Conservation (phyloP, 768 basidiomycete genomes). For the Gloeostereum incarnatum region DNA sequence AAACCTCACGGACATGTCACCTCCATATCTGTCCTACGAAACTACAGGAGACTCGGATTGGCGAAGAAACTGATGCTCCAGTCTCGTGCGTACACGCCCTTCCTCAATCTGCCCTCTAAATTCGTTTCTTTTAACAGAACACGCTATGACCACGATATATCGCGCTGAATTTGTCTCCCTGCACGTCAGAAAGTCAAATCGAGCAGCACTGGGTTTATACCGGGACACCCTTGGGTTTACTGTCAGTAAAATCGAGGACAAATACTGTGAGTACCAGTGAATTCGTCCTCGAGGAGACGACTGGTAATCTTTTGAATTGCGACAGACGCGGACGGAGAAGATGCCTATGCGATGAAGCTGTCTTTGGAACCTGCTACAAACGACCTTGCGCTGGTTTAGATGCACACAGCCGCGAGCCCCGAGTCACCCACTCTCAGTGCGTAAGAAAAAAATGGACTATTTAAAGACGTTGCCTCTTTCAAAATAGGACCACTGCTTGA, state of each 20-base stretch:
- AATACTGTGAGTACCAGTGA: slow-evolving; percentile 69
- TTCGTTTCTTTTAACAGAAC: slow-evolving; percentile 38
- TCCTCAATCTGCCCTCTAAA: slow-evolving; percentile 1
- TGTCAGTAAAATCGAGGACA: slow-evolving; percentile 80
- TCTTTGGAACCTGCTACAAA: slow-evolving; percentile 42
- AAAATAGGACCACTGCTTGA: too few species aligned
- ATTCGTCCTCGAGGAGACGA: neutral
- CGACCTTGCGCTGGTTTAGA: too few species aligned
- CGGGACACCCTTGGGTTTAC: slow-evolving; percentile 88
- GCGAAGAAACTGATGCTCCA: slow-evolving; percentile 95
- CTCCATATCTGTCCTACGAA: slow-evolving; percentile 88
- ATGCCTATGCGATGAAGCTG: slow-evolving; percentile 87
- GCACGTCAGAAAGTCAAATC: slow-evolving; percentile 92
- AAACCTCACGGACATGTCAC: slow-evolving; percentile 91
- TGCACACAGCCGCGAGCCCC: too few species aligned
- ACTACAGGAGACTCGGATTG: slow-evolving; percentile 83
- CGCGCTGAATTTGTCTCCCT: slow-evolving; percentile 81
- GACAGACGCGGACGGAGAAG: slow-evolving; percentile 95
- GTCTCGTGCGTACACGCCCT: slow-evolving; percentile 58
- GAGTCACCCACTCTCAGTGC: too few species aligned
- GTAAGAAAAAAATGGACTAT: too few species aligned
- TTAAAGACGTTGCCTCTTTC: too few species aligned
- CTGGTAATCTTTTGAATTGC: neutral
- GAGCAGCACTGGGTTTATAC: slow-evolving; percentile 85
- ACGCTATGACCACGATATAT: slow-evolving; percentile 87